A percentile compares a stretch with the other conserved stretches of the same genome.
Evolutionary conservation across 2,329 filamentous ascomycete species (phyloP).

Genomic region (Cadophora gregata): DNA sequence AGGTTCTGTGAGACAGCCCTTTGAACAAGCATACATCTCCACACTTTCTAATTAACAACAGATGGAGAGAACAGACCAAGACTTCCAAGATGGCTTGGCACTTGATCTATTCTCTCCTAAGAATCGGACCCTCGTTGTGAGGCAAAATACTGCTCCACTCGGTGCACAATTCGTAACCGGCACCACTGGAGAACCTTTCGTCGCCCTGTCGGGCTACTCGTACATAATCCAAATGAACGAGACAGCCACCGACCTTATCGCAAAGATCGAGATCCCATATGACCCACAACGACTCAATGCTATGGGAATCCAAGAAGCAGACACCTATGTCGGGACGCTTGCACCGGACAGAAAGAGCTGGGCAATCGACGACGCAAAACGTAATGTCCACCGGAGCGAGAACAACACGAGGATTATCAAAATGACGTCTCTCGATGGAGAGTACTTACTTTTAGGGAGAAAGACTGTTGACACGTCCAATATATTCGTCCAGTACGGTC

Average conservation of each 20-base stretch:
- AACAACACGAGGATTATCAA: constrained; percentile 45
- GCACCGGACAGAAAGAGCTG: constrained; percentile 44
- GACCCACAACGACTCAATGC: constrained; percentile 32
- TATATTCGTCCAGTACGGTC: constrained; percentile 46
- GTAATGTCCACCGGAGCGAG: constrained; percentile 43
- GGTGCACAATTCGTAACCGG: constrained; percentile 42
- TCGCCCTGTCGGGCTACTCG: constrained; percentile 43
- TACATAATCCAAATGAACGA: constrained; percentile 45
- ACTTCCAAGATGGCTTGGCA: constrained; percentile 44
- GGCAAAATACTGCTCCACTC: constrained; percentile 42
- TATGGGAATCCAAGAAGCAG: constrained; percentile 30
- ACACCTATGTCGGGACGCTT: constrained; percentile 34
- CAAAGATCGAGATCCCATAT: constrained; percentile 45
- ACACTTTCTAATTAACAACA: constrained; percentile 9
- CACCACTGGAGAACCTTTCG: constrained; percentile 41
- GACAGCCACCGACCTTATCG: constrained; percentile 44
- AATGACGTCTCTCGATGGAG: constrained; percentile 43
- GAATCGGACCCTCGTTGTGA: constrained; percentile 42
- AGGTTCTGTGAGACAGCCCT: constrained; percentile 27
- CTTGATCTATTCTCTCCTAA: constrained; percentile 46
- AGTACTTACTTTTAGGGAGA: constrained; percentile 44
- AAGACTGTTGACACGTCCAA: constrained; percentile 40
- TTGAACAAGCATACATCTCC: not conserved
- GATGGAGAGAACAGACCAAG: constrained; percentile 42
- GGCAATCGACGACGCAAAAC: constrained; percentile 43